Conservation (phyloP, 352 stramenopile genomes). For the Aphanomyces euteiches region DNA sequence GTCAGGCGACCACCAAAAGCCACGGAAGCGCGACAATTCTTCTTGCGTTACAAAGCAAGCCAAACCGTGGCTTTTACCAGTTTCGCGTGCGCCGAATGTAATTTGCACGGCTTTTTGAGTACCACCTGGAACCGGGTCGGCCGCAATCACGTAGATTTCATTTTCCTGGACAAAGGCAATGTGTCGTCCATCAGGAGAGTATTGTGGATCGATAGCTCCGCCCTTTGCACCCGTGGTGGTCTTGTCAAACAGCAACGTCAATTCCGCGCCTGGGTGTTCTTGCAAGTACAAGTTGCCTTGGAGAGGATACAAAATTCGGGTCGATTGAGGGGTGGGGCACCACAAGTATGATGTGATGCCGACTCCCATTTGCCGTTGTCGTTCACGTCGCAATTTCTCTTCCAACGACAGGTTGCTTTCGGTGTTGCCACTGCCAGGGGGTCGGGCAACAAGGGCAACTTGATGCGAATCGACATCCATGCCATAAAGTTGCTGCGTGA, state of each 20-base stretch:
- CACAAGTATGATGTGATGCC: constrained; percentile 91
- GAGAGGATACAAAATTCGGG: constrained; percentile 87
- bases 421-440: constrained; percentile 74
- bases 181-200: constrained; percentile 87
- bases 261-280: constrained; percentile 62
- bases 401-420: constrained; percentile 84
- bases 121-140: constrained; percentile 36
- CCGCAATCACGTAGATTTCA: constrained; percentile 90
- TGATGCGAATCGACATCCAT: constrained; percentile 58
- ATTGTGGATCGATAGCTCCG: constrained; percentile 91
- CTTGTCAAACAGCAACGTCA: constrained; percentile 87
- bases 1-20: constrained; percentile 95
- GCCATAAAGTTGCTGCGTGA: constrained; percentile 82
- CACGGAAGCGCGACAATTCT: constrained; percentile 94
- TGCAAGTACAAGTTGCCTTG: constrained; percentile 93
- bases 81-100: constrained; percentile 65
- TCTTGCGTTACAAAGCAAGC: constrained; percentile 98
- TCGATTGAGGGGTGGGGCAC: constrained; percentile 50
- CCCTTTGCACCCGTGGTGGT: constrained; percentile 57
- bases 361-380: constrained; percentile 86
- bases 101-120: constrained; percentile 60
- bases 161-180: constrained; percentile 93
- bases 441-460: constrained; percentile 59
- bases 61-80: constrained; percentile 87
- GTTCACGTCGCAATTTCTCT: constrained; percentile 88